phyloP scores from a whole-genome alignment of 208 protist genomes.

The Crithidia bombi region DNA sequence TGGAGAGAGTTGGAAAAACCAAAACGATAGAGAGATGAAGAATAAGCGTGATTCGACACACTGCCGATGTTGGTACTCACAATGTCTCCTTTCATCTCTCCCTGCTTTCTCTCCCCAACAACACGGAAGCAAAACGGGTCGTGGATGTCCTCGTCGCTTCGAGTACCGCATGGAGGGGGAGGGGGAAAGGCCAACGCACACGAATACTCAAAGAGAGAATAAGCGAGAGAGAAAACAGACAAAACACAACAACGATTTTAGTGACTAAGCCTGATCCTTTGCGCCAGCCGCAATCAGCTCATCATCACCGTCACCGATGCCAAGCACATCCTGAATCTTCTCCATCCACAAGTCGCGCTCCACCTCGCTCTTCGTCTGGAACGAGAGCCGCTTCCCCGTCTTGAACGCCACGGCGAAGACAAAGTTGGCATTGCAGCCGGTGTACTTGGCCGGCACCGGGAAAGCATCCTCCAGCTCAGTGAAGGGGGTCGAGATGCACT shows the following conservation, averaged over 20 bases:
- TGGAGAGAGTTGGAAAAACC: no score
- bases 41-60: no score
- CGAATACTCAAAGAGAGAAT: conserved; percentile 6
- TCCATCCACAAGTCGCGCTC: conserved; percentile 80
- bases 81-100: no score
- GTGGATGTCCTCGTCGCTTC: no score
- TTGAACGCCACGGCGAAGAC: conserved; percentile 85
- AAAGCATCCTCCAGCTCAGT: conserved; percentile 80
- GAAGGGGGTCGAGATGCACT: conserved; percentile 79
- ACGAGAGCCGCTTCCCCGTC: conserved; percentile 71
- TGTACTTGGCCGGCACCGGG: conserved; percentile 79
- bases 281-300: conserved; percentile 19
- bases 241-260: conserved; percentile 7
- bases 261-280: conserved; percentile 16
- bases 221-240: no score
- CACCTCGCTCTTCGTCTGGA: conserved; percentile 64
- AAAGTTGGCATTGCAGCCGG: conserved; percentile 63
- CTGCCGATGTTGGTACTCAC: no score
- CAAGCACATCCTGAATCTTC: conserved; percentile 84
- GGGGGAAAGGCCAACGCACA: no score
- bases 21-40: no score
- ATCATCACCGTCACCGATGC: conserved; percentile 71
- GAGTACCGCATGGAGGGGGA: no score
- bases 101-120: no score
- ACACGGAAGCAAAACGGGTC: no score